Base-by-base conservation (phyloP, 2,329 filamentous ascomycete species). In the Calonectria hawksworthii region DNA sequence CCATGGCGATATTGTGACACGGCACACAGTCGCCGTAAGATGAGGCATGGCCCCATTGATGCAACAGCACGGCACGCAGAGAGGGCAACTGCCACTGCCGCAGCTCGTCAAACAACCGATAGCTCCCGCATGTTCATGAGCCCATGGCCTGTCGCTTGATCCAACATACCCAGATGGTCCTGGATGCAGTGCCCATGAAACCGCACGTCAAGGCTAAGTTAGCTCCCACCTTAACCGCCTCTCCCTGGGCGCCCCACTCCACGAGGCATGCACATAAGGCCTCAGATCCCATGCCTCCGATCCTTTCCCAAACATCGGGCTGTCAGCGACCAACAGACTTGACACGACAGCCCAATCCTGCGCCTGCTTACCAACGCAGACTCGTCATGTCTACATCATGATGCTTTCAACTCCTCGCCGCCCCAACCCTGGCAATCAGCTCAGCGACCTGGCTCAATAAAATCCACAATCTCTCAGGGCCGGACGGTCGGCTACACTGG, bases 1-100 rank as follows among this genome's bases (percentile, higher is more conserved):
- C 44, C 61, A 18, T 47, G 69, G 70, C 47, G 32, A 38, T 63
- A 30, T 28, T 72, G 65, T 59, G 70, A 68, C 26, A 67, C 52
- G 51, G 36, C 54, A 59, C 54, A 34, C 61, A 44, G 67, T 47
- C 21, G 52, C 28, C 59, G 36, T 44, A 47, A 32, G 52, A 59
- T 10, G 67, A 47, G 36, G 28, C 18, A 69, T 61, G 52, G 38
- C 28, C 34, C 41, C 52, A 41, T 50, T 50, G 61, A 54, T 54
- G 26, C 51, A 32, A 30, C 26, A 21, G 51, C 23, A 32, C 51
- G 16, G 51, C n/a, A 54, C 41, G n/a, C 41, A 65, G 16, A 30
- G 61, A 65, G 23, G 41, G 30, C 8, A 21, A 21, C 16, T 26
- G 18, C 41, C n/a, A 21, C 16, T 26, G 18, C 41, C n/a, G 41